Evolutionary conservation across 495 filamentous ascomycete species (phyloP), one percentile per base, ranked within the genome.

Genomic region (Aspergillus ellipticus): DNA sequence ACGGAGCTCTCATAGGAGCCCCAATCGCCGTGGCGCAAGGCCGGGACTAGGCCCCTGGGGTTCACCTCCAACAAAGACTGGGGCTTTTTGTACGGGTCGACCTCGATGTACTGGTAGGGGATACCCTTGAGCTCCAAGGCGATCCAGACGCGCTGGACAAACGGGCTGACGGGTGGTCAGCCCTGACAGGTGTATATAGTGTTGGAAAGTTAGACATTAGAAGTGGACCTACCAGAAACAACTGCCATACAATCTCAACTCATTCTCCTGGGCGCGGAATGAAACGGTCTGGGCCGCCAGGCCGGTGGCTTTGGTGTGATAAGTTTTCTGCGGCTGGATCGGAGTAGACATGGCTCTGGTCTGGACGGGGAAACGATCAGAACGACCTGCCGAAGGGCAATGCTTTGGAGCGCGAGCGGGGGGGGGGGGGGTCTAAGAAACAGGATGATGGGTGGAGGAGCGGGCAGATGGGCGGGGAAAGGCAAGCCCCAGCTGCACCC

Each of bases 111-210:
- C 65, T 96, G 89, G 62, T 97, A 97, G 19, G 77, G 76, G 41
- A 96, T 78, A 5, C 83, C 79, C 67, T 96, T 96, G 49, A 85
- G 72, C 69, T 97, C 92, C n/a, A 97, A 77, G 6, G 93, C 86
- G 59, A 97, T 96, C 93, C 93, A 97, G 17, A 96, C 90, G 11
- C 93, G 86, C 71, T 97, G 92, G 2, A 94, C 91, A 69, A 96
- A 96, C 4, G 86, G 85, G 65, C 81, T 85, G 51, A 21, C 31
- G 47, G 26, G 10, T 35, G 20, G 35, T 74, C 48, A 74, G 71
- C 49, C 35, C n/a, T 39, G 35, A 13, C 1, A 8, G 35, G 35
- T 39, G 35, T 39, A 39, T 39, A 39, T 39, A 39, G n/a, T n/a
- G 29, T 16, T 20, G 6, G 11, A 22, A 56, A 55, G 42, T 39